Evolutionary conservation across 352 stramenopile genomes (phyloP), one percentile per base, ranked within the genome.

Genomic region (Phytophthora ohioensis): DNA sequence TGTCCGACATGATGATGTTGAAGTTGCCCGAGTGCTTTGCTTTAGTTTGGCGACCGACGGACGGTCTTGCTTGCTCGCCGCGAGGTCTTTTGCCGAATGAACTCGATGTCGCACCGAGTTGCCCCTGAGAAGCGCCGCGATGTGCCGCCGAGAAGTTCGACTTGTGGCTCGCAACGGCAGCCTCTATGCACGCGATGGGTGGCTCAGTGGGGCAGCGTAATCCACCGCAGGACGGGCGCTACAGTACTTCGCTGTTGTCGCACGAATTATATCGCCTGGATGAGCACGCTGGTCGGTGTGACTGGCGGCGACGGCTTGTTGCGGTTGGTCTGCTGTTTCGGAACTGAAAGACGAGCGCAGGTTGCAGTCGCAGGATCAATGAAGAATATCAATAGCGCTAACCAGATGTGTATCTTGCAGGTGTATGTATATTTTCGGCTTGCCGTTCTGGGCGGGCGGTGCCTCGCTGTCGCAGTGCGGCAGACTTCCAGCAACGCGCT

Each of bases 1-100:
- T 2, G n/a, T 88, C 81, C 45, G 82, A 78, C 80, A 92, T 91
- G 63, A 46, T 68, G 17, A 15, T 21, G 31, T 66, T 63, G 49
- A 68, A 57, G 39, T 68, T 55, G 17, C 12, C 31, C 6, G 31
- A 30, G 41, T 61, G 42, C 35, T 49, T 42, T 48, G 43, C 41
- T 52, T 35, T 51, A 35, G 34, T 59, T 32, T 32, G 34, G 31
- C 30, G 46, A 36, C 11, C 36, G 21, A 4, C 46, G 46, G 46
- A 27, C 3, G 12, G 12, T 31, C 15, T 58, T 21, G 36, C 32
- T 72, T 73, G 52, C 13, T 59, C 46, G 55, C 47, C 17, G 8
- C 30, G 39, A 31, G 41, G 46, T 51, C 30, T 64, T 67, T 78
- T 75, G 60, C 35, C 36, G 57, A 78, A 71, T 78, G 66, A 75